Evolutionary conservation across 2,329 filamentous ascomycete genomes (phyloP), one percentile per base, ranked within the genome.

Genomic region (Trichophyton mentagrophytes): DNA sequence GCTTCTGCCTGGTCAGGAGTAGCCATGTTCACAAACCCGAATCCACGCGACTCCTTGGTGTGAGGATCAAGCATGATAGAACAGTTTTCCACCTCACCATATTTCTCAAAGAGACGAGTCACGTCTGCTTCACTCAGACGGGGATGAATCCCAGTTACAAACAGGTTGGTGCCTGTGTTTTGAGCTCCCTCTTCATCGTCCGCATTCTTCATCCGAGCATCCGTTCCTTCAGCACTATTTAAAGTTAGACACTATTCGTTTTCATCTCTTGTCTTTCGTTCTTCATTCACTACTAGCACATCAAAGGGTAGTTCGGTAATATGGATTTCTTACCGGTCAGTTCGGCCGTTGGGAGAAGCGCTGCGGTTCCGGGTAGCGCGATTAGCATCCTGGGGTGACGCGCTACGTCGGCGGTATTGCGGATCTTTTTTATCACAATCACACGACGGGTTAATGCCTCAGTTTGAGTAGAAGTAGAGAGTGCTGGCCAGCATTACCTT

Each of bases 41-140:
- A 99, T 67, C 93, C 93, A 76, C 93, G 93, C 68, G 92, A 97
- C 77, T 99, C 93, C 78, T 96, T 95, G 71, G 89, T 95, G 77
- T 99, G 93, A 64, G 93, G 93, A 72, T 99, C 93, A 71, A 92
- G 85, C 93, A 99, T 99, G 79, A 99, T 99, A 76, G 96, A 95
- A 80, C 92, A 97, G 78, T 95, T 97, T 79, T 97, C 92, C 59
- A 99, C 93, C 73, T 96, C 90, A 68, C 93, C 93, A 71, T 97
- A 97, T 78, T 97, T 99, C 78, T 96, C 90, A 72, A 99, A 99
- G 66, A 99, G 86, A 74, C 90, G 90, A 60, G 88, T 88, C 64
- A 99, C 89, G 72, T 97, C 93, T 15, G 86, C 83, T 75, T 99
- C 93, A 56, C 83, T 86, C 66, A 99, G 83, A 69, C 89, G 88